Evolutionary conservation across 768 basidiomycete species (phyloP).

Genomic region (Gelatoporia subvermispora): DNA sequence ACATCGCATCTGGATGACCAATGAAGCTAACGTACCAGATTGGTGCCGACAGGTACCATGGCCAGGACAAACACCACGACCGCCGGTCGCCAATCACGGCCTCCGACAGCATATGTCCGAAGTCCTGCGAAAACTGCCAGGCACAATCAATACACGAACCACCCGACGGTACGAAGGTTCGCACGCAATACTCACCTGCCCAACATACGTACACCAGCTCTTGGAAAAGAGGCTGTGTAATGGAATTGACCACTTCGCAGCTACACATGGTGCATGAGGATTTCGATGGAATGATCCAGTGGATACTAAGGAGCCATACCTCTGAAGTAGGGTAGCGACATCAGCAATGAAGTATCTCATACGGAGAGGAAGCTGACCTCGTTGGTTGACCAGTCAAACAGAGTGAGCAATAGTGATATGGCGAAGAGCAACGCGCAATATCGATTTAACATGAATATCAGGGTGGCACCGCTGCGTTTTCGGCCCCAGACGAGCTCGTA

Average conservation of each 20-base stretch:
- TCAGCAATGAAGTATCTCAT: too few species aligned
- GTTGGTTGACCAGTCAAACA: too few species aligned
- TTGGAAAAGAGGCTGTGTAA: neutral
- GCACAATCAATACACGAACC: too few species aligned
- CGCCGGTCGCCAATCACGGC: slow-evolving; percentile 1
- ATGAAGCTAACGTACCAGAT: neutral
- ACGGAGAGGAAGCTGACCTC: too few species aligned
- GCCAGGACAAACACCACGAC: neutral
- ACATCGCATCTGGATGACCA: neutral
- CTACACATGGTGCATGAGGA: neutral
- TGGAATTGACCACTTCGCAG: slow-evolving; percentile 1
- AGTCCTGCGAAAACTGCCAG: slow-evolving; percentile 7
- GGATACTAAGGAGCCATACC: neutral
- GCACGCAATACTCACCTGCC: neutral
- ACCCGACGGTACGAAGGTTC: neutral
- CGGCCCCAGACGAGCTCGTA: slow-evolving; percentile 10
- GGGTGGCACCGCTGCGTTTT: slow-evolving; percentile 6
- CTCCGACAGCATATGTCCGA: slow-evolving; percentile 7
- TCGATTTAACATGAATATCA: slow-evolving; percentile 10
- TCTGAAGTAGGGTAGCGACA: neutral
- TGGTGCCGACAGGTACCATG: neutral
- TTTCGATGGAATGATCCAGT: too few species aligned
- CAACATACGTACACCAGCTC: neutral
- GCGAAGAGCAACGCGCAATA: slow-evolving; percentile 3
- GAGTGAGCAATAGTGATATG: neutral